Conservation (phyloP, 441 rosid species). For the Populus hybrid region DNA sequence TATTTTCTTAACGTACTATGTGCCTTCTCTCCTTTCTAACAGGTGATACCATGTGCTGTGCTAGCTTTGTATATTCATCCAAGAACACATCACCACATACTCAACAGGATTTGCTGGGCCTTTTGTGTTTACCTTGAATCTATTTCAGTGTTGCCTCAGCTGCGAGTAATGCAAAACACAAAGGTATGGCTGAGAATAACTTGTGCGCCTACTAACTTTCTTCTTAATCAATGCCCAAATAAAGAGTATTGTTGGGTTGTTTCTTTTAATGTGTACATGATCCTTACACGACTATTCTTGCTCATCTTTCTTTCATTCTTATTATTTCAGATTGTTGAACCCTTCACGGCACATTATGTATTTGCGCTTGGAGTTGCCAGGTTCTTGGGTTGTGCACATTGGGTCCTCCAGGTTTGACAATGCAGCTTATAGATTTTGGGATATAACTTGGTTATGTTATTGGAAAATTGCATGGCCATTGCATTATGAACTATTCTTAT, state of each 20-base stretch:
- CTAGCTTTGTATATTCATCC: conserved; percentile 82
- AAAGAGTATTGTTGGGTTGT: too few relatives aligned
- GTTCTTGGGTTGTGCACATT: conserved; percentile 93
- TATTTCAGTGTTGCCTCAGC: conserved; percentile 86
- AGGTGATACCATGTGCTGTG: conserved; percentile 81
- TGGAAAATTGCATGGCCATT: neutral
- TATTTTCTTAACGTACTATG: neutral
- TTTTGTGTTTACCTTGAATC: conserved; percentile 94
- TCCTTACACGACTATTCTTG: neutral
- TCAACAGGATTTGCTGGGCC: conserved; percentile 84
- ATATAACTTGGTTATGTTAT: neutral
- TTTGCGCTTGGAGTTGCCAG: conserved; percentile 96
- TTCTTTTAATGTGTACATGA: neutral
- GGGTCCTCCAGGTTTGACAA: conserved; percentile 90
- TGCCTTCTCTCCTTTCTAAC: conserved; percentile 27
- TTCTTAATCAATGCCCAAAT: neutral
- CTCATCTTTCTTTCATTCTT: neutral
- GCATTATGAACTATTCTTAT: neutral
- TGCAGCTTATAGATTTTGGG: neutral
- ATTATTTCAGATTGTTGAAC: conserved; percentile 80
- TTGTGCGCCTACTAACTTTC: neutral
- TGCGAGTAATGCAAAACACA: conserved; percentile 95
- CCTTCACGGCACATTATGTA: conserved; percentile 97
- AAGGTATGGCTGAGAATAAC: conserved; percentile 45
- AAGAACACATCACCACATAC: conserved; percentile 63